phyloP scores from a whole-genome alignment of 345 rosid species.

The Acer saccharum region DNA sequence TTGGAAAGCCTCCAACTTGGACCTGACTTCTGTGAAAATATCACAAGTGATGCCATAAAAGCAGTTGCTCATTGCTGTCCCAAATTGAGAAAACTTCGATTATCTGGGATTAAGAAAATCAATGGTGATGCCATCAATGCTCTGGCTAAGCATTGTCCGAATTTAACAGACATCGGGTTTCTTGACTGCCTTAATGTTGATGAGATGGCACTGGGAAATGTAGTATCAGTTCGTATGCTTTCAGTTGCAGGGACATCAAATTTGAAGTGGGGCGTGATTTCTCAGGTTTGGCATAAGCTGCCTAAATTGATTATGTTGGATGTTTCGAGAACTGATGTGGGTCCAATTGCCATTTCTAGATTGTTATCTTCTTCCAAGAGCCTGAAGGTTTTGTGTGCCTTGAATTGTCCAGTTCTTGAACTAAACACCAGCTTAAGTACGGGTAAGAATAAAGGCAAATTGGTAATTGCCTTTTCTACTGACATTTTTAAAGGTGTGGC shows the following conservation, averaged over 20 bases:
- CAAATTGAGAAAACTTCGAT: constrained; percentile 65
- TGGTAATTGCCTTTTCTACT: constrained; percentile 53
- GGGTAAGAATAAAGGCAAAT: constrained; percentile 56
- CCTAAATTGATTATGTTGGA: constrained; percentile 69
- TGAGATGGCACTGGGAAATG: constrained; percentile 62
- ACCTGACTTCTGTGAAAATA: constrained; percentile 79
- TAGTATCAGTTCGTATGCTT: constrained; percentile 55
- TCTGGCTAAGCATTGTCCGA: constrained; percentile 63
- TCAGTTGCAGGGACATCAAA: constrained; percentile 85
- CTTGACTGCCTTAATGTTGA: constrained; percentile 72
- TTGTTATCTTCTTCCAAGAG: constrained; percentile 61
- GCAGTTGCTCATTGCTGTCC: constrained; percentile 73
- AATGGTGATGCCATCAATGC: constrained; percentile 72
- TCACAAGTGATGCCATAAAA: constrained; percentile 77
- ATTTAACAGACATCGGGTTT: constrained; percentile 65
- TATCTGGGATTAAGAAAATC: constrained; percentile 78
- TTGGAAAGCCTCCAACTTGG: constrained; percentile 86
- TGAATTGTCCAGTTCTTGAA: constrained; percentile 69
- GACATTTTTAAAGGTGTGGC: constrained; percentile 62
- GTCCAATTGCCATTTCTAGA: constrained; percentile 61
- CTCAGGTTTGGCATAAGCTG: constrained; percentile 64
- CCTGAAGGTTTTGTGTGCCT: constrained; percentile 74
- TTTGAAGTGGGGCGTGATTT: constrained; percentile 69
- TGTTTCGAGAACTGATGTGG: constrained; percentile 81
- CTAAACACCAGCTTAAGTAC: constrained; percentile 51